Evolutionary conservation across 306 rosid genomes (phyloP), one percentile per base, ranked within the genome.

Genomic region (Myrica gale): DNA sequence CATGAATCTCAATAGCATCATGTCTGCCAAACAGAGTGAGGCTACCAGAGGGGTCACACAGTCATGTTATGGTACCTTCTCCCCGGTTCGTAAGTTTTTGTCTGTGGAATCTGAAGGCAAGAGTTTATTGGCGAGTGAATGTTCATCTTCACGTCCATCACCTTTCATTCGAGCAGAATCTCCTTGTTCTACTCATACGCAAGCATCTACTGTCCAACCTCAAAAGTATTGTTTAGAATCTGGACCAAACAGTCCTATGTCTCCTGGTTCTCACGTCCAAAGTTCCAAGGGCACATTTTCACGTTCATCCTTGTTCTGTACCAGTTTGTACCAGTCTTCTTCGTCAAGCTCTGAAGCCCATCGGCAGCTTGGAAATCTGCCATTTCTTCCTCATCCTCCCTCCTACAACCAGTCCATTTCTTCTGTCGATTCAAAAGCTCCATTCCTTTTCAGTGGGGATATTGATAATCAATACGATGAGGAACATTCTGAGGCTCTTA

Each of bases 261-360:
- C 75, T 77, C 81, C 75, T 19, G 81, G 42, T 70, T 70, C 76
- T 60, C 68, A 58, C 32, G 57, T 46, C 52, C 81, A 67, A 8
- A 76, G 47, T 69, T 4, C 77, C 63, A 77, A 68, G 77, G 69
- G 65, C 37, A 0, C 77, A 45, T 84, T 84, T 73, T 84, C 87
- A 2, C 84, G 87, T 19, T 77, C 84, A 47, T 84, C 87, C 7
- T 76, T 80, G 41, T 84, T 84, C 77, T 84, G 87, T 63, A 84
- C 87, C 47, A 84, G 87, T 65, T 80, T 84, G 61, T 80, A 80
- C 79, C 84, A 80, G 79, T 84, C 87, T 6, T 83, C 86, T 66
- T 79, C 87, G 41, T 66, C 84, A 2, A 61, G 48, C 73, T 76
- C 87, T 45, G 82, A 84, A 69, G 53, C 87, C 73, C 57, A 72